phyloP scores from a whole-genome alignment of 768 basidiomycete genomes.

The Lactarius deliciosus region DNA sequence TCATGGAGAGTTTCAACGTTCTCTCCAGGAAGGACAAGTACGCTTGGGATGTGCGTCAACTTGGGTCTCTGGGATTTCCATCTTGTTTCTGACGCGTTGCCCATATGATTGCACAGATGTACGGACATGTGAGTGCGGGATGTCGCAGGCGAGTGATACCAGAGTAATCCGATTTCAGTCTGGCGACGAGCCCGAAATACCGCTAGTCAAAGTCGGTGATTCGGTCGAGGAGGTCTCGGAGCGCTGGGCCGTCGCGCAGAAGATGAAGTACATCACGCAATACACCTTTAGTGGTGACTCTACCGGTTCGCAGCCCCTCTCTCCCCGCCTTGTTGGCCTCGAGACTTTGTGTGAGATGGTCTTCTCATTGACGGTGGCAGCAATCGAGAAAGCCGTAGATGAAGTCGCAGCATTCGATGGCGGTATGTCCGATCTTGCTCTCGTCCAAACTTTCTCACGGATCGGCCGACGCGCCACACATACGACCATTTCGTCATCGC shows the following conservation, averaged over 20 bases:
- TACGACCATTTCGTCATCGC: constrained; percentile 74
- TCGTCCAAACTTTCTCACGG: background rate
- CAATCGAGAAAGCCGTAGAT: constrained; percentile 59
- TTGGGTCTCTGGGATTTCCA: background rate
- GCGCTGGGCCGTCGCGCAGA: constrained; percentile 66
- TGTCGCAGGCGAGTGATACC: background rate
- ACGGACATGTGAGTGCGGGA: constrained; percentile 53
- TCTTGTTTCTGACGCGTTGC: constrained; percentile 1
- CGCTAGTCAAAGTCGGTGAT: constrained; percentile 49
- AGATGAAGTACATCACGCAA: constrained; percentile 67
- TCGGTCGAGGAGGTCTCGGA: constrained; percentile 55
- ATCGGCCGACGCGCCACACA: constrained; percentile 26
- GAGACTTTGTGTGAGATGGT: background rate
- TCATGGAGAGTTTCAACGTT: constrained; percentile 69
- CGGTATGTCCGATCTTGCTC: constrained; percentile 38
- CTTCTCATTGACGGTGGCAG: constrained; percentile 47
- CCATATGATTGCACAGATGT: constrained; percentile 44
- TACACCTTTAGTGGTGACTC: constrained; percentile 69
- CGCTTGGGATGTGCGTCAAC: constrained; percentile 69
- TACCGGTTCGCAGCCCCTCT: constrained; percentile 44
- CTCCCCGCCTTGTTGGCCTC: constrained; percentile 16
- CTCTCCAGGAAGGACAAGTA: constrained; percentile 68
- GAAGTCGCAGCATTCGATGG: constrained; percentile 63
- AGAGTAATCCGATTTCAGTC: constrained; percentile 41
- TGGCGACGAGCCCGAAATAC: constrained; percentile 60